phyloP scores from a whole-genome alignment of 371 early-diverging fungal species.

The Lichtheimia corymbifera region DNA sequence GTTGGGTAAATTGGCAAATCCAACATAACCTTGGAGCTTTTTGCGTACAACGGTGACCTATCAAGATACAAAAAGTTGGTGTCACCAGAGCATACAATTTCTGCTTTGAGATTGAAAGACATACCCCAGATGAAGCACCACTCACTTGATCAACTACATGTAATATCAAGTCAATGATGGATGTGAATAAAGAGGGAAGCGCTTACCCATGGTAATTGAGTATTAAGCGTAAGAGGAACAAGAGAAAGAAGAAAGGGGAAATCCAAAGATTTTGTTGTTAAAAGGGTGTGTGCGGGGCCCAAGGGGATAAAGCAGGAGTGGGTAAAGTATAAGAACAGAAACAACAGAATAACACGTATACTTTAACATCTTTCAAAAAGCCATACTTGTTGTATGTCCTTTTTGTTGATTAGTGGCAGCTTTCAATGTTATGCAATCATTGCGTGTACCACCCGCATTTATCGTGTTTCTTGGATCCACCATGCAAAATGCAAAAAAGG shows the following conservation, averaged over 20 bases:
- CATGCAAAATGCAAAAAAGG: too few relatives aligned
- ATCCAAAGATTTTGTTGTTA: not conserved
- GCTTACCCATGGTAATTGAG: constrained; percentile 11
- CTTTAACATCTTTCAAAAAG: too few relatives aligned
- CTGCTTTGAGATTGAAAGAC: not conserved
- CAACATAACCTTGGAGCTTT: constrained; percentile 92
- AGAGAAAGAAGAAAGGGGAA: constrained; percentile 7
- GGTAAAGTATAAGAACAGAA: too few relatives aligned
- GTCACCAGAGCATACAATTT: not conserved
- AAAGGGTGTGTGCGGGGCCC: not conserved
- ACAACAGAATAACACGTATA: too few relatives aligned
- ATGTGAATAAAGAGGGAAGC: not conserved
- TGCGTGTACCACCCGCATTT: too few relatives aligned
- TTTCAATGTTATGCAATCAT: too few relatives aligned
- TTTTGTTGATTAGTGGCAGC: too few relatives aligned
- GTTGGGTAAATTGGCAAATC: constrained; percentile 97
- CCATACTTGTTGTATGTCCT: too few relatives aligned
- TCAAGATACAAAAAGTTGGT: not conserved
- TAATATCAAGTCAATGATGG: not conserved
- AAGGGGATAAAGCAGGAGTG: too few relatives aligned
- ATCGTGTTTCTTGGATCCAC: too few relatives aligned
- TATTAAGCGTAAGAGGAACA: constrained; percentile 2
- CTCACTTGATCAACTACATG: constrained; percentile 17
- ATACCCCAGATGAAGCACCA: constrained; percentile 26
- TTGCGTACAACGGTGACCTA: constrained; percentile 57